Conservation (phyloP, 495 filamentous ascomycete genomes). For the Lichina pygmaea region DNA sequence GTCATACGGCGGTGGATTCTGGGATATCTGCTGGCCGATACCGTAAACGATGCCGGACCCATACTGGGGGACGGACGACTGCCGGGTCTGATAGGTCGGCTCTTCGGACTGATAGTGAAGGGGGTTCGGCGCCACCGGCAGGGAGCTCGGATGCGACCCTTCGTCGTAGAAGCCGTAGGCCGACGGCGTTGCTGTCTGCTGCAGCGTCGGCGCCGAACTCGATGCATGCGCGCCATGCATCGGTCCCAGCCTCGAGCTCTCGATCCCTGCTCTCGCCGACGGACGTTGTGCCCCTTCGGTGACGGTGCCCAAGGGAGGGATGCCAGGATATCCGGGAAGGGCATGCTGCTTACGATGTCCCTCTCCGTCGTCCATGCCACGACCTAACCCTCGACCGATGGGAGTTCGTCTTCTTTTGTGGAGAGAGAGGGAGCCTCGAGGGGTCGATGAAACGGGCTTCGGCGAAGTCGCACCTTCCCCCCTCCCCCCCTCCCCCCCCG, state of each 20-base stretch:
- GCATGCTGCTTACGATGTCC: slow-evolving; percentile 1
- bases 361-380: slow-evolving; percentile 4
- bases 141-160: slow-evolving; percentile 1
- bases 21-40: slow-evolving; percentile 40
- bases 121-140: background rate
- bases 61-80: slow-evolving; percentile 24
- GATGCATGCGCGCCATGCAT: background rate
- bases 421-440: no score
- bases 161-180: slow-evolving; percentile 3
- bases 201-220: slow-evolving; percentile 1
- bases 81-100: slow-evolving; percentile 2
- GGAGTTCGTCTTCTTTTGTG: no score
- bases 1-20: slow-evolving; percentile 39
- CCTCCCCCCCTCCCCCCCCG: no score
- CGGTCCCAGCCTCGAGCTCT: slow-evolving; percentile 1
- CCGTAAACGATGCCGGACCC: slow-evolving; percentile 53
- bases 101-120: slow-evolving; percentile 3
- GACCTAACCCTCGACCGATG: background rate
- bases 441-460: no score
- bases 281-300: background rate
- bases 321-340: slow-evolving; percentile 1
- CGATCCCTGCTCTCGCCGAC: background rate
- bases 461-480: no score
- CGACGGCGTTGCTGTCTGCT: background rate
- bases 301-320: background rate